phyloP scores from a whole-genome alignment of 345 rosid species.

The Brassica nigra region DNA sequence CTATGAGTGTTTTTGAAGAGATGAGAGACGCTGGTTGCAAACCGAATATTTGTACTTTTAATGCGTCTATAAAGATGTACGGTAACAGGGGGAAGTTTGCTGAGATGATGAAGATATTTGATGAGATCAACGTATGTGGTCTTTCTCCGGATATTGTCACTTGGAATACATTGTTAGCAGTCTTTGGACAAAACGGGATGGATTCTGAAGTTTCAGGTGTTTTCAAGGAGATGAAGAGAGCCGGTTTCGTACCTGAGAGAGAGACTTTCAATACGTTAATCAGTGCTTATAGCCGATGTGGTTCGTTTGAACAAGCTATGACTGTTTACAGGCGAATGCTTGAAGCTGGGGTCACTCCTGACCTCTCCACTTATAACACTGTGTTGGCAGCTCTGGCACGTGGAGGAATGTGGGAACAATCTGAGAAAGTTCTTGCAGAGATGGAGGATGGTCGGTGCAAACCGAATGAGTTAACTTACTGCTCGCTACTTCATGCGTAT shows the following conservation, averaged over 20 bases:
- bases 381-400: conserved; percentile 95
- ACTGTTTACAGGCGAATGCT: conserved; percentile 80
- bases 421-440: conserved; percentile 81
- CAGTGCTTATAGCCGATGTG: conserved; percentile 91
- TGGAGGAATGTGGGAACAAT: conserved; percentile 93
- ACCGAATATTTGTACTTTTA: conserved; percentile 91
- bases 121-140: conserved; percentile 65
- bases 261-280: conserved; percentile 91
- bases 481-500: conserved; percentile 89
- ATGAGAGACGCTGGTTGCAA: conserved; percentile 76
- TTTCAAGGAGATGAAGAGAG: conserved; percentile 97
- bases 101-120: conserved; percentile 93
- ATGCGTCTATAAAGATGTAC: conserved; percentile 91
- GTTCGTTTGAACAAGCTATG: conserved; percentile 87
- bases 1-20: conserved; percentile 74
- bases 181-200: conserved; percentile 92
- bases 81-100: conserved; percentile 84
- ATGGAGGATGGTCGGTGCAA: conserved; percentile 77
- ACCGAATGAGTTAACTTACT: conserved; percentile 85
- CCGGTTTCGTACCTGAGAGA: conserved; percentile 88
- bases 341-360: conserved; percentile 80
- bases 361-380: conserved; percentile 88
- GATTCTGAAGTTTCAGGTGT: conserved; percentile 87
- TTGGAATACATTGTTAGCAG: conserved; percentile 90
- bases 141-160: conserved; percentile 84